Percentiles rank a stretch among this genome's conserved stretches.
These are phyloP conservation scores for Theileria orientalis DNA, from an alignment of 169 alveolate species.

Conservation along the genomic window DNA sequence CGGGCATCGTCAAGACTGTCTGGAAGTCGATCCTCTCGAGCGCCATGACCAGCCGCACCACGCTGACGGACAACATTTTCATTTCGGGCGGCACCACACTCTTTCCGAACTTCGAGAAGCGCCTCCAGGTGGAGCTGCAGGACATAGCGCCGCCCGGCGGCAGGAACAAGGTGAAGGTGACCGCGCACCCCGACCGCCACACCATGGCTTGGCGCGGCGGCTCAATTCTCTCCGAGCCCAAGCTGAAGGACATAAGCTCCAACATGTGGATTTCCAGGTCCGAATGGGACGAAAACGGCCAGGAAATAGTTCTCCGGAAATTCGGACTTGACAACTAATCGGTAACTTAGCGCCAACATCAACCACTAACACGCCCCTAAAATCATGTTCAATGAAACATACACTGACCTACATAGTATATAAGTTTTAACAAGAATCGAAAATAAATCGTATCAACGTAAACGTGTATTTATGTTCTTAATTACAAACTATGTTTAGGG, in stretches of 20 bases:
- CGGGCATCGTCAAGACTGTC: slow-evolving; percentile 62
- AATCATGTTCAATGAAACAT: too few relatives aligned
- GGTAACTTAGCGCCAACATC: not conserved
- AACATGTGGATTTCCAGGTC: slow-evolving; percentile 41
- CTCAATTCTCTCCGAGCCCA: slow-evolving; percentile 40
- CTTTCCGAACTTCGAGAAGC: slow-evolving; percentile 68
- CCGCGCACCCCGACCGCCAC: slow-evolving; percentile 42
- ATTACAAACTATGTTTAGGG: too few relatives aligned
- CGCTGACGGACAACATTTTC: slow-evolving; percentile 62
- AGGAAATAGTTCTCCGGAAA: slow-evolving; percentile 18
- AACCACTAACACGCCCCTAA: not conserved
- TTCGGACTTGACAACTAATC: slow-evolving; percentile 13
- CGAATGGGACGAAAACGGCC: slow-evolving; percentile 55
- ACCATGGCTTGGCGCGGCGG: slow-evolving; percentile 62
- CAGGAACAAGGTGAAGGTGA: slow-evolving; percentile 63
- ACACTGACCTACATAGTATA: too few relatives aligned
- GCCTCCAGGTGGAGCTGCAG: slow-evolving; percentile 67
- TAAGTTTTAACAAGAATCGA: too few relatives aligned
- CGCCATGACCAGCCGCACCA: slow-evolving; percentile 64
- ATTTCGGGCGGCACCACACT: slow-evolving; percentile 71
- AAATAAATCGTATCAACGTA: too few relatives aligned
- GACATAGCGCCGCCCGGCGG: slow-evolving; percentile 74
- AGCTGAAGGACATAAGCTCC: slow-evolving; percentile 28
- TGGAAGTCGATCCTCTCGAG: slow-evolving; percentile 69
- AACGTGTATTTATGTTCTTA: too few relatives aligned